Conservation (phyloP, 352 stramenopile species). For the Globisporangium radiosum region DNA sequence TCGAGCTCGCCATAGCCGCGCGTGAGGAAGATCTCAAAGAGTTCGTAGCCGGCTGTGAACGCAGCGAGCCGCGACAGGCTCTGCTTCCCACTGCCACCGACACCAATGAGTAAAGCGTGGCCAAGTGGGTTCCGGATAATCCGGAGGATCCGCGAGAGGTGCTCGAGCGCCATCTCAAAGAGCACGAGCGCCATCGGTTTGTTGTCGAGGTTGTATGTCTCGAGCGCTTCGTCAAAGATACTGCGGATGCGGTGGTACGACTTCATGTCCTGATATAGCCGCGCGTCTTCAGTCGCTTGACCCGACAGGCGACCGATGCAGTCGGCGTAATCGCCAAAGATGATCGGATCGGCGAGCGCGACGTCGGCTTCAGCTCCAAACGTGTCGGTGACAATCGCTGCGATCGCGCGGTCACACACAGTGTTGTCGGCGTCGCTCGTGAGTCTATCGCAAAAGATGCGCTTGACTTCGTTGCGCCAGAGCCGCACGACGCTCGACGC, state of each 20-base stretch:
- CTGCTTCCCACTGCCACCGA: slow-evolving; percentile 93
- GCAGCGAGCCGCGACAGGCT: slow-evolving; percentile 88
- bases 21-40: slow-evolving; percentile 94
- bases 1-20: slow-evolving; percentile 91
- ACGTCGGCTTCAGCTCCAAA: slow-evolving; percentile 65
- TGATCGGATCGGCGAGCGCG: slow-evolving; percentile 71
- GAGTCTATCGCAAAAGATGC: slow-evolving; percentile 92
- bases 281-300: slow-evolving; percentile 65
- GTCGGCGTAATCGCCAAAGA: slow-evolving; percentile 93
- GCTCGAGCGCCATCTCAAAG: slow-evolving; percentile 94
- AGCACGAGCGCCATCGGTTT: slow-evolving; percentile 94
- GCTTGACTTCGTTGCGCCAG: slow-evolving; percentile 91
- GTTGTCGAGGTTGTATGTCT: slow-evolving; percentile 93
- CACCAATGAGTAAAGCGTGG: slow-evolving; percentile 91
- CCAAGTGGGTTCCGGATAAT: slow-evolving; percentile 91
- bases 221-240: slow-evolving; percentile 92
- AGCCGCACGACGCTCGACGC: slow-evolving; percentile 77
- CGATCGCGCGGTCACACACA: slow-evolving; percentile 80
- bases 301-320: slow-evolving; percentile 68
- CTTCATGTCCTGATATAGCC: slow-evolving; percentile 93
- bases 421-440: slow-evolving; percentile 81
- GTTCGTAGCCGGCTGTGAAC: slow-evolving; percentile 90
- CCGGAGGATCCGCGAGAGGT: slow-evolving; percentile 89
- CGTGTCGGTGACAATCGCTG: slow-evolving; percentile 54
- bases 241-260: slow-evolving; percentile 85